Evolutionary conservation across 495 filamentous ascomycete species (phyloP).

Genomic region (Neurospora intermedia): DNA sequence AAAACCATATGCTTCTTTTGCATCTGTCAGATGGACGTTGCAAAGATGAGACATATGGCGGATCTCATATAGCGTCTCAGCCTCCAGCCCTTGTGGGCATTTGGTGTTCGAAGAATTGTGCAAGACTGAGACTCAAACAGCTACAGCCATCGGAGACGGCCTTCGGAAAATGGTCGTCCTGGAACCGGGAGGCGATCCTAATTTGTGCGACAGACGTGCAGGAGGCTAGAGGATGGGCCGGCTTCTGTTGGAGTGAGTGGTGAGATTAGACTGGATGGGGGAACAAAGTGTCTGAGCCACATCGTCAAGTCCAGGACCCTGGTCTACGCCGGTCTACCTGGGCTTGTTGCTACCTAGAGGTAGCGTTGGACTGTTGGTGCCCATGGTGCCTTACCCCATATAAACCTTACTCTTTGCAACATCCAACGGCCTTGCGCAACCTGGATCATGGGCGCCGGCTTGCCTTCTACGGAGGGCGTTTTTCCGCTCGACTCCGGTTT

Average conservation of each 20-base stretch:
- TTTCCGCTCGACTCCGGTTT: not conserved
- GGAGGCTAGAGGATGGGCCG: constrained; percentile 7
- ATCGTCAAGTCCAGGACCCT: not conserved
- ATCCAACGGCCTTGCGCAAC: not conserved
- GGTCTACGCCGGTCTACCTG: not conserved
- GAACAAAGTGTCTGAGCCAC: not conserved
- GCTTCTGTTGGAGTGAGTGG: not conserved
- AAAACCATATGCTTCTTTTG: not conserved
- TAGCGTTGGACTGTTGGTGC: not conserved
- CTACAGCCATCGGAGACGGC: not conserved
- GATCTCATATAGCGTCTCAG: not conserved
- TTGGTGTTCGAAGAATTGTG: not conserved
- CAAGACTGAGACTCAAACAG: not conserved
- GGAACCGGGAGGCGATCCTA: not conserved
- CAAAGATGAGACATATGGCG: not conserved
- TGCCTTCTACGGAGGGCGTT: not conserved
- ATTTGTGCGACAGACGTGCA: constrained; percentile 7
- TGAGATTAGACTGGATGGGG: not conserved
- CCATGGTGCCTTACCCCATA: not conserved
- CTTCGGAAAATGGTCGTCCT: not conserved
- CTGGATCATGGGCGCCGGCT: not conserved
- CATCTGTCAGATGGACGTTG: not conserved
- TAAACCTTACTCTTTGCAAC: not conserved
- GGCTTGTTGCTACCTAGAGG: not conserved
- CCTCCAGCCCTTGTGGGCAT: not conserved